These are phyloP conservation scores for Liquidambar formosana DNA, from an alignment of 164 flowering plant genomes.

Conservation along the genomic window DNA sequence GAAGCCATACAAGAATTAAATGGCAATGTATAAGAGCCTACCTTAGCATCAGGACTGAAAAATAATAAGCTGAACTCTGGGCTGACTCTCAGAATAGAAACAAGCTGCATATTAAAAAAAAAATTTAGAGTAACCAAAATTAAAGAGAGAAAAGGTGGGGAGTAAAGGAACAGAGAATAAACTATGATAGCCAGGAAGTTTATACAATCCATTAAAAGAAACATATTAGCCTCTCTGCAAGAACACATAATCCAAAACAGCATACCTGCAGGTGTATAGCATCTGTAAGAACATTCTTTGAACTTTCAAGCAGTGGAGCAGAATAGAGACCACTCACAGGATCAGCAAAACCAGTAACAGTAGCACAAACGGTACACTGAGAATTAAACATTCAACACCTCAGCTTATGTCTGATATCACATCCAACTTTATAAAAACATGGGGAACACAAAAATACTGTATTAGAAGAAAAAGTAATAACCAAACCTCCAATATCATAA, in stretches of 20 bases:
- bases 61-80: slow-evolving; percentile 71
- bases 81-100: slow-evolving; percentile 64
- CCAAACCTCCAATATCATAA: slow-evolving; percentile 3
- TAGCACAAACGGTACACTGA: slow-evolving; percentile 78
- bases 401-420: background rate
- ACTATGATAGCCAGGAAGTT: background rate
- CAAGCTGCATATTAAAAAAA: slow-evolving; percentile 59
- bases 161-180: background rate
- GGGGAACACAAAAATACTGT: too few species aligned
- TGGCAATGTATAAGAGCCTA: slow-evolving; percentile 19
- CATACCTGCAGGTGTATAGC: slow-evolving; percentile 72
- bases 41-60: slow-evolving; percentile 70
- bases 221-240: background rate
- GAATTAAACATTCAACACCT: slow-evolving; percentile 14
- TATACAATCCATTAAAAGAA: background rate
- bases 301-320: slow-evolving; percentile 29
- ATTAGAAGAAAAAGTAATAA: too few species aligned
- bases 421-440: too few species aligned
- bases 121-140: slow-evolving; percentile 14
- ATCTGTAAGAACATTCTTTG: slow-evolving; percentile 57
- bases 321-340: slow-evolving; percentile 15
- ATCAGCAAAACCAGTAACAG: slow-evolving; percentile 46
- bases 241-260: background rate
- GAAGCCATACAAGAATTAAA: background rate
- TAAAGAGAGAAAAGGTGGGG: background rate